These are phyloP conservation scores for Phytophthora pluvialis DNA, from an alignment of 352 stramenopile species.

Conservation along the genomic window DNA sequence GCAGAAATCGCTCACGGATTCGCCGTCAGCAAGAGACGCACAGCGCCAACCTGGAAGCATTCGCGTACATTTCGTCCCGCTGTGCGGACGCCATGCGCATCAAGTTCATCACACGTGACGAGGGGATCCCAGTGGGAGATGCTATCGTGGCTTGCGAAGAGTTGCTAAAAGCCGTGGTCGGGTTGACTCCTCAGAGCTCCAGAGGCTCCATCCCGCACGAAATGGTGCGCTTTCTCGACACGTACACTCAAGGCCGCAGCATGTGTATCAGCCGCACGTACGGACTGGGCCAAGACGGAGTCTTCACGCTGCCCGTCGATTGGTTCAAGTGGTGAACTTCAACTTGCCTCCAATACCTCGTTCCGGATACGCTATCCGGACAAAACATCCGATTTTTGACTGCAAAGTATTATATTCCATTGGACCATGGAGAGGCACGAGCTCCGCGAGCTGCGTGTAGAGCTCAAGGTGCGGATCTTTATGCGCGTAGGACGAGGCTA, in stretches of 20 bases:
- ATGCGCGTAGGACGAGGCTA: neutral
- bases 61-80: constrained; percentile 40
- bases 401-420: constrained; percentile 21
- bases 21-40: constrained; percentile 29
- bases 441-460: constrained; percentile 25
- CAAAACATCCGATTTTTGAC: neutral
- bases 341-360: constrained; percentile 19
- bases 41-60: constrained; percentile 42
- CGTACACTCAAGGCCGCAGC: constrained; percentile 35
- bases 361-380: constrained; percentile 8
- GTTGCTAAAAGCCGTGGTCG: constrained; percentile 41
- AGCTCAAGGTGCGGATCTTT: constrained; percentile 31
- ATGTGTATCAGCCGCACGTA: constrained; percentile 46
- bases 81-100: constrained; percentile 47
- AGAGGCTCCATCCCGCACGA: constrained; percentile 28
- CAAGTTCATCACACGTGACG: constrained; percentile 36
- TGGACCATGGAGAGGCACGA: constrained; percentile 32
- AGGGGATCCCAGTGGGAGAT: constrained; percentile 42
- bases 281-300: constrained; percentile 50
- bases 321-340: constrained; percentile 47
- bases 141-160: constrained; percentile 43
- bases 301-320: constrained; percentile 51
- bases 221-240: constrained; percentile 38
- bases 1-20: constrained; percentile 34
- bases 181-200: constrained; percentile 27